Evolutionary conservation across 495 filamentous ascomycete genomes (phyloP).

Genomic region (Trichoderma orchidacearum): DNA sequence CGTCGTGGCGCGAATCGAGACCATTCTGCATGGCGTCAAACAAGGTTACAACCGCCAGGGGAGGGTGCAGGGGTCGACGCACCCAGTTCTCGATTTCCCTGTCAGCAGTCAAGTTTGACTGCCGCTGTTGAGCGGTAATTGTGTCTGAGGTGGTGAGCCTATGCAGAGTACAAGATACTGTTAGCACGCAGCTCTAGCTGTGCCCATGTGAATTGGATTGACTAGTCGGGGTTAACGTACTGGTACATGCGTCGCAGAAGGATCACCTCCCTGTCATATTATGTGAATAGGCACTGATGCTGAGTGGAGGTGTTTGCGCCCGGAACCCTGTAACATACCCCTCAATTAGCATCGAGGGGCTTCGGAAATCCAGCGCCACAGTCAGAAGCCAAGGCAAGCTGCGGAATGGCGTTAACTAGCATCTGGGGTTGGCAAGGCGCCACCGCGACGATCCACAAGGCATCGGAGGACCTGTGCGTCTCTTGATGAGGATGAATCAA

Average conservation of each 20-base stretch:
- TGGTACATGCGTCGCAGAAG: neutral
- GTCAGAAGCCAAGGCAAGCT: constrained; percentile 1
- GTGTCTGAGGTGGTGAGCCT: neutral
- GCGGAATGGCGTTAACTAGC: neutral
- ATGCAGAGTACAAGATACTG: neutral
- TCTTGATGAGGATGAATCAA: neutral
- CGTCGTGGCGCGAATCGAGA: constrained; percentile 1
- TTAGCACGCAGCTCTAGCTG: neutral
- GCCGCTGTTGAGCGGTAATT: neutral
- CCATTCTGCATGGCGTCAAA: constrained; percentile 4
- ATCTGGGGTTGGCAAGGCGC: neutral
- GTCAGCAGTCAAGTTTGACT: neutral
- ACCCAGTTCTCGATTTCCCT: neutral
- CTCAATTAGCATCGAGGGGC: neutral
- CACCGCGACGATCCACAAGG: neutral
- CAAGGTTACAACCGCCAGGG: constrained; percentile 2
- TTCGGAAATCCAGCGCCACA: constrained; percentile 1
- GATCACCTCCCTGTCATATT: neutral
- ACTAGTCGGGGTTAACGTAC: neutral
- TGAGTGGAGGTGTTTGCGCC: neutral
- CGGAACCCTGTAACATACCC: neutral
- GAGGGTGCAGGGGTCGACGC: neutral
- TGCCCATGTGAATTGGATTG: neutral
- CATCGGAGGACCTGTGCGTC: neutral
- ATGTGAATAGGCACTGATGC: neutral